Evolutionary conservation across 768 basidiomycete genomes (phyloP), one percentile per base, ranked within the genome.

Genomic region (Boletus subcaerulescens): DNA sequence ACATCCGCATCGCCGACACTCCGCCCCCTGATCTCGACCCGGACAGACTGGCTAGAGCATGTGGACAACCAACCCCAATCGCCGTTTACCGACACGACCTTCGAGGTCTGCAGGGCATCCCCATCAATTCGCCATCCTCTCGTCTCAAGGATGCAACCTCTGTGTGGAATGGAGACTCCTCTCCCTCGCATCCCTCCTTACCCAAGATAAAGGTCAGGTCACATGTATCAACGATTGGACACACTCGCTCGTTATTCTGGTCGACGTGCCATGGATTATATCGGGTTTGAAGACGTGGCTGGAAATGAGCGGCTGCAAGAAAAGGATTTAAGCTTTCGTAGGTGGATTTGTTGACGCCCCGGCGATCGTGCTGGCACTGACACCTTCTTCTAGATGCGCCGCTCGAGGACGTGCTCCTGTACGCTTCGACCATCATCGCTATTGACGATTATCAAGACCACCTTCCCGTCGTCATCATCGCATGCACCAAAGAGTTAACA

Each of bases 401-500:
- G 1, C 62, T 77, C 41, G 64, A 68, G 15, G 68, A 74, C 17
- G 65, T 72, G 7, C 53, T 74, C 9, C 52, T 69, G 15, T 65
- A 67, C 31, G 71, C 73, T 2, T 70, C 74, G 17, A 60, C 68
- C 4, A 52, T 65, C 14, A 68, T 75, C 17, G 55, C 68, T 31
- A 59, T 77, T 3, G 71, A 69, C 4, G 76, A 76, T 17, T 71
- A 69, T 38, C 68, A 69, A 40, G 71, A 78, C 42, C 53, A 73
- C 52, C 57, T 78, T 2, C 77, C 77, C 7, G 54, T 70, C 22
- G 73, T 76, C 3, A 73, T 74, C 36, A 68, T 74, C 4, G 67
- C 74, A 0, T 77, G 75, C 51, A 55, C 79, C 26, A 79, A 80
- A 42, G 77, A 80, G 59, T 60, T 80, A 33, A 77, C 77, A 51